Evolutionary conservation across 2,329 filamentous ascomycete species (phyloP).

Genomic region (Myriosclerotinia duriaeana): DNA sequence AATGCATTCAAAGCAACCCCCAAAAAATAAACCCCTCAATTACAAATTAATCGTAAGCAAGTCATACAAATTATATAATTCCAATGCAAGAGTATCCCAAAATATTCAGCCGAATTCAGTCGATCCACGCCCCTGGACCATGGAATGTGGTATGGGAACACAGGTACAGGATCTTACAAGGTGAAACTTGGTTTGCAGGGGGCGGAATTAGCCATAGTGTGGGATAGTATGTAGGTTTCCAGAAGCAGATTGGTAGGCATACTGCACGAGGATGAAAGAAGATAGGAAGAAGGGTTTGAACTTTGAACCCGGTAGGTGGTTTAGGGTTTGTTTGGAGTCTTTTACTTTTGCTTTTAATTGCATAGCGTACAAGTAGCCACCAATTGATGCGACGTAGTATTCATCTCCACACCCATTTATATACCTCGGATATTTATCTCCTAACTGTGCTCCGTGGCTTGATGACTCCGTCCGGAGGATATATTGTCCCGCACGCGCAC

Average conservation of each 20-base stretch:
- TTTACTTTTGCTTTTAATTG: background rate
- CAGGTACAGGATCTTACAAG: background rate
- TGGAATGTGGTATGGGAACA: slow-evolving; percentile 1
- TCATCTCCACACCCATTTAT: background rate
- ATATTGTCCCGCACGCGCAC: background rate
- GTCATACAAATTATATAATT: background rate
- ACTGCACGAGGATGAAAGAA: slow-evolving; percentile 1
- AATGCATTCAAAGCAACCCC: background rate
- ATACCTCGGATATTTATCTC: background rate
- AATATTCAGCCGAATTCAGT: slow-evolving; percentile 2
- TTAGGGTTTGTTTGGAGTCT: background rate
- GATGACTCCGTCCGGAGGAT: background rate
- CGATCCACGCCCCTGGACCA: slow-evolving; percentile 5
- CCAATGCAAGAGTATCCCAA: background rate
- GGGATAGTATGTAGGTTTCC: background rate
- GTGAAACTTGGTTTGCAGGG: slow-evolving; percentile 8
- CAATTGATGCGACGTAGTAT: background rate
- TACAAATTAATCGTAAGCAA: background rate
- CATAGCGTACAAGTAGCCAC: background rate
- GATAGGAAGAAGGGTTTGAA: background rate
- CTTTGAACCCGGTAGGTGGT: background rate
- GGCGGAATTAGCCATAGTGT: background rate
- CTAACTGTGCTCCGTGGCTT: background rate
- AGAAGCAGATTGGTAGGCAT: background rate
- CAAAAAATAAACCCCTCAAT: background rate